Evolutionary conservation across 2,329 filamentous ascomycete genomes (phyloP), one percentile per base, ranked within the genome.

Genomic region (Trichoderma gracile): DNA sequence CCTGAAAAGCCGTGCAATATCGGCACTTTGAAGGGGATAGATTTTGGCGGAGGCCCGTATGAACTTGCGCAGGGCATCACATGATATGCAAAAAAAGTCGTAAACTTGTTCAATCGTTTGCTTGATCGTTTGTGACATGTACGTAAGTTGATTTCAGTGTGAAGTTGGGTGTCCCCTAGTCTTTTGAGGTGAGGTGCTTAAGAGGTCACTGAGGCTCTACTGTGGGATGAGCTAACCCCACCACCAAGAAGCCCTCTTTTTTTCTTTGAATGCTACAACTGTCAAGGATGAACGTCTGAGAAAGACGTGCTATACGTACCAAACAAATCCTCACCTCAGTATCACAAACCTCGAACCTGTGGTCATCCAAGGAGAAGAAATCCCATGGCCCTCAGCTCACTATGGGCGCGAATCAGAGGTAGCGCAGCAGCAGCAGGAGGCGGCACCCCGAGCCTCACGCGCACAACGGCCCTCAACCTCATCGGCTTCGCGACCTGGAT

Each of bases 401-500:
- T 76, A 69, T 81, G 78, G 79, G 66, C 73, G 21, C 75, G 75
- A 67, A 30, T 75, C 14, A 53, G 59, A 62, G 49, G 59, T 19
- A 65, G 67, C 55, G 66, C 67, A 40, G 27, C 38, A 19, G 66
- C 67, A 40, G 27, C 38, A 19, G 65, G 69, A 49, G 67, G 33
- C 33, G 5, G 69, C 27, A 69, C 68, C 40, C 68, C 68, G 10
- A 68, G 73, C 55, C n/a, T 70, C 7, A 63, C 71, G 17, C 67
- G 67, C 67, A 74, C 68, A 69, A 81, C 81, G 64, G 74, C 78
- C 10, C 78, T 77, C 67, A 80, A 80, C 65, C 76, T 85, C 55
- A 74, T 86, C 68, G 79, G 80, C 55, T 78, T 86, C 66, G 81
- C 82, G 58, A 83, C 85, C 25, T 89, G 87, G 84, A 75, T 89